Base-by-base conservation (phyloP, 2,329 filamentous ascomycete genomes). In the Diplodia seriata region DNA sequence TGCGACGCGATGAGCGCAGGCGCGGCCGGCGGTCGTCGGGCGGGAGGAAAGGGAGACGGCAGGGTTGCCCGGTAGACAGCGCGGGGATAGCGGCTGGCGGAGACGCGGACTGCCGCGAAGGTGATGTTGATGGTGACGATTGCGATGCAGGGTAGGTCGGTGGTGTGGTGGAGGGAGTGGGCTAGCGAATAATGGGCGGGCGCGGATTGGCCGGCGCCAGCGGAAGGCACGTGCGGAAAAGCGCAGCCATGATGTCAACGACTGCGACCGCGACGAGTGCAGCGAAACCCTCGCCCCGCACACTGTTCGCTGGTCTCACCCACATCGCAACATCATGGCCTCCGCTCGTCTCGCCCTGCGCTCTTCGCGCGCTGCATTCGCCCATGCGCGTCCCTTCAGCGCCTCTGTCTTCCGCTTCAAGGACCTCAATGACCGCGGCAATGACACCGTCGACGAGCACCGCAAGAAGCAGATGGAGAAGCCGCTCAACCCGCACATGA, bases 401-500 rank as follows among this genome's bases (percentile, higher is more conserved):
- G 73, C 77, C 47, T 78, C 76, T 9, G 67, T 76, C 5, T 69
- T 77, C 63, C 77, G 78, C 72, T 79, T 81, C 71, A 76, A 77
- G 67, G 77, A 80, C 62, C 75, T 81, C 70, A 85, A 85, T 73
- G 82, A 84, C 68, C 81, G 83, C 69, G 78, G 77, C 70, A 83
- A 86, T 69, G 83, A 86, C 71, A 88, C 82, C 12, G 82, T 83
- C 26, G 79, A 83, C 65, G 81, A 82, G 59, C 84, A 87, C 75
- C 83, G 86, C 71, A 83, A 86, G 71, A 81, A 81, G 69, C 86
- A 89, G 77, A 84, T 78, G 36, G 81, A 85, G 69, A 89, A 86
- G 78, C 80, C 84, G 1, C 76, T 86, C 36, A 89, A 89, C 71
- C 87, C 86, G 23, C 85, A 87, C 73, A 79, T 90, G 76, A 88